Conservation (phyloP, 345 rosid genomes). For the Punica granatum region DNA sequence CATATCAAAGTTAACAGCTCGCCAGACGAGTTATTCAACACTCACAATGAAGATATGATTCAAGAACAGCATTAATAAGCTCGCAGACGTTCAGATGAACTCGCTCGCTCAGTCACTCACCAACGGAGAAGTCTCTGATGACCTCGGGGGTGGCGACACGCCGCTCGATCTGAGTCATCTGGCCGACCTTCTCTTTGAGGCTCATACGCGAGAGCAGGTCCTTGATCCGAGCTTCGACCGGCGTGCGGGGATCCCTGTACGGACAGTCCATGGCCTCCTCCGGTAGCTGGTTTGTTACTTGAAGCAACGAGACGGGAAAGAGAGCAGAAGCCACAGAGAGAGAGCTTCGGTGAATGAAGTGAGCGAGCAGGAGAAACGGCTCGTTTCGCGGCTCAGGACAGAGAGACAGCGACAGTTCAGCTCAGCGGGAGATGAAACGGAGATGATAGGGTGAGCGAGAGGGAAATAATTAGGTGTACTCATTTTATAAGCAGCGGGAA, state of each 20-base stretch:
- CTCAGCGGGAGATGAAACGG: no score
- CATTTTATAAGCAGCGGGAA: conserved; percentile 1
- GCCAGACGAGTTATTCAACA: no score
- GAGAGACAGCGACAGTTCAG: neutral
- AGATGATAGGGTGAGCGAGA: neutral
- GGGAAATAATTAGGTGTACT: no score
- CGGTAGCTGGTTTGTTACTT: neutral
- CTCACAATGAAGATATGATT: neutral
- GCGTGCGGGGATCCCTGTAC: conserved; percentile 52
- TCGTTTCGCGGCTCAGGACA: no score
- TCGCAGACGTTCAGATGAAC: neutral
- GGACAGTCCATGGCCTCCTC: conserved; percentile 25
- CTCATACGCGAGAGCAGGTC: conserved; percentile 88
- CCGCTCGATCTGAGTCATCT: conserved; percentile 86
- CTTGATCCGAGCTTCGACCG: conserved; percentile 56
- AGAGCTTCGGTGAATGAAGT: no score
- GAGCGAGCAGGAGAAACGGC: neutral
- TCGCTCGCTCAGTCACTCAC: conserved; percentile 20
- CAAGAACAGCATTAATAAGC: neutral
- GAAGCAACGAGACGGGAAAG: neutral
- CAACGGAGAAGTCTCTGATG: conserved; percentile 43
- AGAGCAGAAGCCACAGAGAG: no score
- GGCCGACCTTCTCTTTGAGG: conserved; percentile 65
- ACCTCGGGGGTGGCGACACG: conserved; percentile 34
- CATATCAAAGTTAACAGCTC: neutral